Percentiles rank a stretch among this genome's conserved stretches.
phyloP scores from a whole-genome alignment of 495 filamentous ascomycete genomes.

The Xylaria venustula region DNA sequence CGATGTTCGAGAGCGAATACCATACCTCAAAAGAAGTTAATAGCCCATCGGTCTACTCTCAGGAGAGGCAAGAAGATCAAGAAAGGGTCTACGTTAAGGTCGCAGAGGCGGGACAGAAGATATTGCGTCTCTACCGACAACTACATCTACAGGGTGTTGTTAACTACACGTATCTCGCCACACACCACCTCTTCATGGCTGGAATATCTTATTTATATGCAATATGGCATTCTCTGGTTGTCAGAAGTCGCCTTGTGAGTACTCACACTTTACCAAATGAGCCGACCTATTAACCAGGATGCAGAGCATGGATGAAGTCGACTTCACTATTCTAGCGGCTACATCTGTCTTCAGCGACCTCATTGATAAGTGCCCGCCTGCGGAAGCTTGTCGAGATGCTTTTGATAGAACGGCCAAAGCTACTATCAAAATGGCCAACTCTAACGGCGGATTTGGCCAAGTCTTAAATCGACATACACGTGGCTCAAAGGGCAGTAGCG shows the following conservation, averaged over 20 bases:
- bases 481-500: slow-evolving; percentile 22
- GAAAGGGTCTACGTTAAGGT: slow-evolving; percentile 90
- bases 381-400: slow-evolving; percentile 82
- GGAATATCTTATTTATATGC: slow-evolving; percentile 96
- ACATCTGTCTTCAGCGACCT: slow-evolving; percentile 61
- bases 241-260: slow-evolving; percentile 78
- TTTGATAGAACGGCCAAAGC: slow-evolving; percentile 95
- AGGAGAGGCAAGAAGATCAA: slow-evolving; percentile 72
- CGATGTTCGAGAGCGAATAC: slow-evolving; percentile 75
- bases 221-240: slow-evolving; percentile 91
- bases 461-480: slow-evolving; percentile 25
- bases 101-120: slow-evolving; percentile 90
- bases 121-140: slow-evolving; percentile 85
- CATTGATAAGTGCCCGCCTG: slow-evolving; percentile 52
- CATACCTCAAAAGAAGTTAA: slow-evolving; percentile 60
- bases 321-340: slow-evolving; percentile 92
- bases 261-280: background rate
- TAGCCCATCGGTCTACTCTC: slow-evolving; percentile 46
- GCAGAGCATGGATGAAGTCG: slow-evolving; percentile 89
- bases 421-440: slow-evolving; percentile 86
- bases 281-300: slow-evolving; percentile 29
- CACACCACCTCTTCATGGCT: slow-evolving; percentile 96
- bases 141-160: slow-evolving; percentile 84
- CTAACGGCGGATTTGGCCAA: slow-evolving; percentile 75
- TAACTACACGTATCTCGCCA: slow-evolving; percentile 96